phyloP scores from a whole-genome alignment of 768 basidiomycete genomes.

The Podaxis carcinomalis region DNA sequence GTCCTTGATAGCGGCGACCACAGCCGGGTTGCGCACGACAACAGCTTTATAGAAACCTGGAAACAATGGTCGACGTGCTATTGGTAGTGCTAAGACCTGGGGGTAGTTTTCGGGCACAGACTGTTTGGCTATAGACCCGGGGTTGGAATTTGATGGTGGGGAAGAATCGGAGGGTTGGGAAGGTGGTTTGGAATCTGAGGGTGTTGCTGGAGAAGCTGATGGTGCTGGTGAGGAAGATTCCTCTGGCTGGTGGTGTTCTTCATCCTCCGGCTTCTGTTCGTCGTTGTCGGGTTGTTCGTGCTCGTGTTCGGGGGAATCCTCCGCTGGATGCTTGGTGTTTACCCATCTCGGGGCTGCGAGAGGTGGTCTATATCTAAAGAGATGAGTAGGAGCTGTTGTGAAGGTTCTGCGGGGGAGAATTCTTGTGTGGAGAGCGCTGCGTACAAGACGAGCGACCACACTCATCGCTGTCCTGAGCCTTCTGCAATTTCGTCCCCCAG shows the following conservation, averaged over 20 bases:
- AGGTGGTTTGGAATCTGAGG: slow-evolving; percentile 18
- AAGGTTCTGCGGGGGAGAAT: neutral
- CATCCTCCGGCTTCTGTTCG: slow-evolving; percentile 1
- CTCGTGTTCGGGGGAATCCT: neutral
- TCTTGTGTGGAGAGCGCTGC: neutral
- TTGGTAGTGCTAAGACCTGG: slow-evolving; percentile 91
- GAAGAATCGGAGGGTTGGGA: slow-evolving; percentile 17
- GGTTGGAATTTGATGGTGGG: slow-evolving; percentile 29
- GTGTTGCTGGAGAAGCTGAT: slow-evolving; percentile 13
- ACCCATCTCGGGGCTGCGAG: slow-evolving; percentile 4
- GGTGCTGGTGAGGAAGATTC: slow-evolving; percentile 14
- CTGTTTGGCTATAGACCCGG: slow-evolving; percentile 70
- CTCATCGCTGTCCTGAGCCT: slow-evolving; percentile 6
- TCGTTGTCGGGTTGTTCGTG: neutral
- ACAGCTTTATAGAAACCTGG: slow-evolving; percentile 99
- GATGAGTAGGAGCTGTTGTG: neutral
- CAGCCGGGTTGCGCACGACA: slow-evolving; percentile 84
- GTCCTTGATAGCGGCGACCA: slow-evolving; percentile 92
- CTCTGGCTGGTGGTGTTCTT: neutral
- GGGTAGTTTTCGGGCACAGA: slow-evolving; percentile 90
- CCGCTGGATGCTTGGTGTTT: slow-evolving; percentile 2
- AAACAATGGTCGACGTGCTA: slow-evolving; percentile 92
- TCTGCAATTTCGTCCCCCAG: neutral
- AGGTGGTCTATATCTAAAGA: neutral
- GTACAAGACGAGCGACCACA: slow-evolving; percentile 7